Base-by-base conservation (phyloP, 208 protist genomes). In the Leishmania braziliensis region DNA sequence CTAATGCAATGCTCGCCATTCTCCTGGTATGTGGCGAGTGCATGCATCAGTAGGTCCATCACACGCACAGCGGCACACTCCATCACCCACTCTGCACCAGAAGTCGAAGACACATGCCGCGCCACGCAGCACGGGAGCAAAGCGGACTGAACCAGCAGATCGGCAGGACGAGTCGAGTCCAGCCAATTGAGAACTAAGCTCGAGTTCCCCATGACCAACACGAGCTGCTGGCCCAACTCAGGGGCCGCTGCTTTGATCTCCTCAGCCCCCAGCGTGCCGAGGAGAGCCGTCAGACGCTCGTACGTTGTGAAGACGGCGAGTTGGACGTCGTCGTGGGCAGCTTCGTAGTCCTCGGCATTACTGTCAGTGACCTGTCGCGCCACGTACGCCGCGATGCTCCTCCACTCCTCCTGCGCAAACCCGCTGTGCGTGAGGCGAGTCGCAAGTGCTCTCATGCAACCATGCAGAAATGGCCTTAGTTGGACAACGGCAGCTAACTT, bases 301-400 rank as follows among this genome's bases (percentile, higher is more conserved):
- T 95, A 95, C 26, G 88, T 90, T 5, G 83, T 84, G 84, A 93
- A 93, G 60, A 94, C 66, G 10, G 92, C 84, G 20, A 94, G 65
- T n/a, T 82, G 51, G 39, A 84, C 43, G 9, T 88, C 86, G 56
- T 93, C 89, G 79, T 90, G 88, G 23, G 53, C 75, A 20, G 93
- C 80, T 20, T 87, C 81, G 73, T 90, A 94, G 58, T 90, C 88
- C 48, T 94, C 88, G 43, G 75, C 79, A 14, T 78, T 77, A 8
- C 68, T 69, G 14, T 82, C 81, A 18, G 77, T 66, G 18, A 78
- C 75, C n/a, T 79, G 73, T 33, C 62, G 78, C 5, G 90, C 20
- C 4, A 85, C 81, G 77, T 92, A 89, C 26, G 54, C 50, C 2
- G 86, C 85, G 76, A 92, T 88, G 46, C 12, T 70, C 56, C 60